Percentiles rank a stretch among this genome's conserved stretches.
phyloP scores from a whole-genome alignment of 768 basidiomycete species.

The Kockovaella imperatae region DNA sequence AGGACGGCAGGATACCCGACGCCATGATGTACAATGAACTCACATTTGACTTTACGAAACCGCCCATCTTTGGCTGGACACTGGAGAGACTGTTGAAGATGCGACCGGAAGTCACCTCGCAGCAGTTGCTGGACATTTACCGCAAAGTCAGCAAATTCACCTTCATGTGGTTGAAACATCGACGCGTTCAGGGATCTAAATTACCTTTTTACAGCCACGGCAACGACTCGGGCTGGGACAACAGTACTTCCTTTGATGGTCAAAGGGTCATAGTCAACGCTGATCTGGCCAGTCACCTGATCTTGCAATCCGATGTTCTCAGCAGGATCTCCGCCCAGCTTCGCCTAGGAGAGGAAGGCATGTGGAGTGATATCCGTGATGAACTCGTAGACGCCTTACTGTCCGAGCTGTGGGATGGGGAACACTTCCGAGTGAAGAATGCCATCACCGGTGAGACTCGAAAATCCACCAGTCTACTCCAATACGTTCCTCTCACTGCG shows the following conservation, averaged over 20 bases:
- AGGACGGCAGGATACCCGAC: background rate
- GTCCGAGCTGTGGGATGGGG: background rate
- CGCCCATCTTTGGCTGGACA: slow-evolving; percentile 3
- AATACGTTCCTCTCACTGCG: background rate
- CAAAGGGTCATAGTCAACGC: background rate
- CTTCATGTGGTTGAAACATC: background rate
- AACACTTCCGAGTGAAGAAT: background rate
- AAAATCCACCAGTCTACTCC: background rate
- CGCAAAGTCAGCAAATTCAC: background rate
- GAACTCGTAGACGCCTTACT: background rate
- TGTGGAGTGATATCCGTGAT: background rate
- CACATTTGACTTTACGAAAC: background rate
- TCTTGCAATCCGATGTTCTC: background rate
- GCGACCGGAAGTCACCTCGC: background rate
- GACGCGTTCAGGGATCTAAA: background rate
- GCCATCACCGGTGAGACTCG: background rate
- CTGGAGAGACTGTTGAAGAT: background rate
- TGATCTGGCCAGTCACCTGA: background rate
- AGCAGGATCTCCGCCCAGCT: background rate
- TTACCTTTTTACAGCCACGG: background rate
- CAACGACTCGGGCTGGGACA: slow-evolving; percentile 1
- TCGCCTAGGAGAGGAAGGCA: background rate
- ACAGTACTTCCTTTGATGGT: background rate
- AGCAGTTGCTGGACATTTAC: background rate
- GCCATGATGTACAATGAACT: background rate